Percentiles rank a stretch among this genome's conserved stretches.
Evolutionary conservation across 805 yeast genomes (phyloP).

Genomic region (Millerozyma acaciae): DNA sequence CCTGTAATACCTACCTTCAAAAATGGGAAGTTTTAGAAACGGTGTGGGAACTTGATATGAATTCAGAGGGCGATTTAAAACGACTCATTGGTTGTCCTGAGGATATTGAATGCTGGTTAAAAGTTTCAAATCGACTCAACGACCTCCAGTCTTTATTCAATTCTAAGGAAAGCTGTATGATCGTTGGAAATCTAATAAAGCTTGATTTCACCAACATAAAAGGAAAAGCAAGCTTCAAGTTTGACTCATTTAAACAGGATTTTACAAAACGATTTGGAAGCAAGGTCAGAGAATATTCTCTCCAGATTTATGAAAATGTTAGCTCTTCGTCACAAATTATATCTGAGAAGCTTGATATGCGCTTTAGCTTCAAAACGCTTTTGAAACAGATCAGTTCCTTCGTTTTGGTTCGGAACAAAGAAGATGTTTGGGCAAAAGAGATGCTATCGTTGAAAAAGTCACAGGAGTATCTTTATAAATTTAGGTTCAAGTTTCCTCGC

Average conservation of each 20-base stretch:
- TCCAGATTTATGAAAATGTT: slow-evolving; percentile 27
- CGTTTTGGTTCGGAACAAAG: slow-evolving; percentile 7
- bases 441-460: slow-evolving; percentile 12
- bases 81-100: slow-evolving; percentile 20
- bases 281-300: slow-evolving; percentile 28
- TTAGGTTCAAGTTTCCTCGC: slow-evolving; percentile 45
- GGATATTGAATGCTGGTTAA: slow-evolving; percentile 44
- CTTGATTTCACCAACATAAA: slow-evolving; percentile 55
- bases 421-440: slow-evolving; percentile 13
- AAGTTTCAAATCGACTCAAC: slow-evolving; percentile 41
- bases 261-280: slow-evolving; percentile 39
- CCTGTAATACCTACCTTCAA: slow-evolving; percentile 34
- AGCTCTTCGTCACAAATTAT: slow-evolving; percentile 22
- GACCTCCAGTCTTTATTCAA: slow-evolving; percentile 47
- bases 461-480: slow-evolving; percentile 39
- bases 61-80: slow-evolving; percentile 35
- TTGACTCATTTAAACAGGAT: slow-evolving; percentile 55
- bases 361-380: slow-evolving; percentile 29
- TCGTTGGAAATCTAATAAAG: slow-evolving; percentile 35
- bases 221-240: slow-evolving; percentile 47
- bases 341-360: slow-evolving; percentile 35
- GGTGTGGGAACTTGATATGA: slow-evolving; percentile 51
- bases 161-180: slow-evolving; percentile 34
- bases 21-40: slow-evolving; percentile 56
- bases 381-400: slow-evolving; percentile 35